A percentile compares a stretch with the other conserved stretches of the same genome.
phyloP scores from a whole-genome alignment of 495 filamentous ascomycete species.

The Xylaria venustula region DNA sequence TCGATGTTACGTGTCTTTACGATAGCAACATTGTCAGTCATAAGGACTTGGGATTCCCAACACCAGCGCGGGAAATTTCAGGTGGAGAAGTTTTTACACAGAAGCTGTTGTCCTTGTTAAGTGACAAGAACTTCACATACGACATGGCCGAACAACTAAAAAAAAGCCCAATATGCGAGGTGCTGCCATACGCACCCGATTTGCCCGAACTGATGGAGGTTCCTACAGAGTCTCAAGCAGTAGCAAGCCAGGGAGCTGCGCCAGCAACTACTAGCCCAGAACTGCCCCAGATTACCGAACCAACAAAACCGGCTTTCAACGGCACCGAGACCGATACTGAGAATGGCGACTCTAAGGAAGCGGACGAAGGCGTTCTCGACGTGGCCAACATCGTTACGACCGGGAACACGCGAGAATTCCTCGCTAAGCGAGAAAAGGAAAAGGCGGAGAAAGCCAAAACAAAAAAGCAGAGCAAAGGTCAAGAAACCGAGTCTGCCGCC shows the following conservation, averaged over 20 bases:
- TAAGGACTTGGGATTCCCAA: slow-evolving; percentile 35
- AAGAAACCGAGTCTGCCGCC: slow-evolving; percentile 57
- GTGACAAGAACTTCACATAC: slow-evolving; percentile 65
- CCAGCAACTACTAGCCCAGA: slow-evolving; percentile 31
- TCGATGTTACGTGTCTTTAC: slow-evolving; percentile 82
- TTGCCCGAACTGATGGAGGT: slow-evolving; percentile 54
- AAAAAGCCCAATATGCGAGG: slow-evolving; percentile 82
- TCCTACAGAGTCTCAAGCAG: slow-evolving; percentile 57
- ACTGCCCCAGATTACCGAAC: slow-evolving; percentile 33
- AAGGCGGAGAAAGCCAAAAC: slow-evolving; percentile 67
- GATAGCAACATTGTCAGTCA: slow-evolving; percentile 64
- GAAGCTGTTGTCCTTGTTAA: slow-evolving; percentile 66
- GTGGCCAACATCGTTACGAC: slow-evolving; percentile 90
- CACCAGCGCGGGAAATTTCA: slow-evolving; percentile 60
- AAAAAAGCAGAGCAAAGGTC: slow-evolving; percentile 48
- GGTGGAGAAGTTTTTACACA: slow-evolving; percentile 91
- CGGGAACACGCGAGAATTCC: slow-evolving; percentile 87
- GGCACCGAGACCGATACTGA: slow-evolving; percentile 54
- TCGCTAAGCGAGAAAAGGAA: slow-evolving; percentile 88
- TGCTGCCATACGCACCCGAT: slow-evolving; percentile 65
- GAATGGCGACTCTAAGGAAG: slow-evolving; percentile 46
- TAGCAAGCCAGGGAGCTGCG: slow-evolving; percentile 47
- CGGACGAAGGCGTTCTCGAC: slow-evolving; percentile 82
- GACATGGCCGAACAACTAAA: slow-evolving; percentile 98
- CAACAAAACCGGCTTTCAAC: slow-evolving; percentile 21